phyloP scores from a whole-genome alignment of 2,329 filamentous ascomycete genomes.

The Aspergillus sergii region DNA sequence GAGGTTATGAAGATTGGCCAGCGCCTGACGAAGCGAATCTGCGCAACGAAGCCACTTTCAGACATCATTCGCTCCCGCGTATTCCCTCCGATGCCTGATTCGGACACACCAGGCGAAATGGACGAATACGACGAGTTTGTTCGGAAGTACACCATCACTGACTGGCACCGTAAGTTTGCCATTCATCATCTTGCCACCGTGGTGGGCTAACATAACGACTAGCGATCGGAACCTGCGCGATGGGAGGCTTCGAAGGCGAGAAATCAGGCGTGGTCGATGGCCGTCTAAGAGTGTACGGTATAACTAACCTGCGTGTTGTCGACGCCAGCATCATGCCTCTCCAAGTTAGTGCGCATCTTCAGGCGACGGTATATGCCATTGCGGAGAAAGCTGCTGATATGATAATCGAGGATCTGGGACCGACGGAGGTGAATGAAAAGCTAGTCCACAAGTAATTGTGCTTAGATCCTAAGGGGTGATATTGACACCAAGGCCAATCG shows the following conservation, averaged over 20 bases:
- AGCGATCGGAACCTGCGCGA: neutral
- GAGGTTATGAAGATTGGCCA: constrained; percentile 47
- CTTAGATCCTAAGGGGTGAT: no score
- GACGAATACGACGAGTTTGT: constrained; percentile 15
- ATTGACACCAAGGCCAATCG: no score
- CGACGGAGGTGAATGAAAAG: neutral
- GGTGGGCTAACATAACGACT: neutral
- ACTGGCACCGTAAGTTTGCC: constrained; percentile 24
- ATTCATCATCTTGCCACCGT: no score
- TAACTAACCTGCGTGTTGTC: neutral
- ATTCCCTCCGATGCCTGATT: neutral
- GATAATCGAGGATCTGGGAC: neutral
- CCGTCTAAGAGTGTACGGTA: neutral
- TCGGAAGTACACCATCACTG: constrained; percentile 21
- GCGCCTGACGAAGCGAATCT: constrained; percentile 45
- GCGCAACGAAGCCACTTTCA: constrained; percentile 40
- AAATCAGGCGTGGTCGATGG: neutral
- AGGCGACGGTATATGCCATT: neutral
- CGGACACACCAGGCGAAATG: no score
- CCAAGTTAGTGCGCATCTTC: neutral
- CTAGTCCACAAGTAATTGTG: neutral
- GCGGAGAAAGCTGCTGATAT: neutral
- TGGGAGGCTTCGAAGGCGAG: neutral
- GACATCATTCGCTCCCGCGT: constrained; percentile 33
- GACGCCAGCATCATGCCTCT: neutral